These are phyloP conservation scores for Nadsonia starkeyi-henricii DNA, from an alignment of 1,139 yeast species.

Conservation along the genomic window DNA sequence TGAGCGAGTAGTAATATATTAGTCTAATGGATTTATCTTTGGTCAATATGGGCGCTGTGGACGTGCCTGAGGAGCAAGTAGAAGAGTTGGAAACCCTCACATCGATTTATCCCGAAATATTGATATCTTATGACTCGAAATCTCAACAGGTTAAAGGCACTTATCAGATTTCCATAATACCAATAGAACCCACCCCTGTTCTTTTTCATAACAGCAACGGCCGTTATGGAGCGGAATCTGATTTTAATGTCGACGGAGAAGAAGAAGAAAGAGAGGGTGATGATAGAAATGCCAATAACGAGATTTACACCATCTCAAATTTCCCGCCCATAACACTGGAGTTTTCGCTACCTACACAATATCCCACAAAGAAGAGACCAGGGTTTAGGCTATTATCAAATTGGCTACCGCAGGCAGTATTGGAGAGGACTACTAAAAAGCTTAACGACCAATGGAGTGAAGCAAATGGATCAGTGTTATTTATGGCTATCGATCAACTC, in stretches of 20 bases:
- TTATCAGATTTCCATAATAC: neutral
- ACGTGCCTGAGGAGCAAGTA: neutral
- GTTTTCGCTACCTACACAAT: slow-evolving; percentile 12
- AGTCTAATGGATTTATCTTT: too few species aligned
- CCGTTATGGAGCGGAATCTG: slow-evolving; percentile 3
- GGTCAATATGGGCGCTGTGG: too few species aligned
- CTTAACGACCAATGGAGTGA: slow-evolving; percentile 23
- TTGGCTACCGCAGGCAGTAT: slow-evolving; percentile 17
- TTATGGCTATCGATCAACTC: slow-evolving; percentile 33
- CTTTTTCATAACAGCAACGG: slow-evolving; percentile 3
- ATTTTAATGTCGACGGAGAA: too few species aligned
- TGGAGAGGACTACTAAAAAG: slow-evolving; percentile 17
- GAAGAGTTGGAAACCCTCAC: slow-evolving; percentile 6
- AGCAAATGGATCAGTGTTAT: slow-evolving; percentile 31
- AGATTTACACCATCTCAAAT: slow-evolving; percentile 10
- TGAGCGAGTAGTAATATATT: too few species aligned
- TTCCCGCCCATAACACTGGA: slow-evolving; percentile 14
- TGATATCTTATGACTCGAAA: neutral
- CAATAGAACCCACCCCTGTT: slow-evolving; percentile 1
- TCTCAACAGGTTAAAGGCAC: too few species aligned
- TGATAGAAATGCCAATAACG: slow-evolving; percentile 5
- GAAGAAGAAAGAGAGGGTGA: too few species aligned
- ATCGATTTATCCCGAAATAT: slow-evolving; percentile 4
- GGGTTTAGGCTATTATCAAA: slow-evolving; percentile 13
- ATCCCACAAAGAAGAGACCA: slow-evolving; percentile 15